Evolutionary conservation across 768 basidiomycete species (phyloP).

Genomic region (Daedalea quercina): DNA sequence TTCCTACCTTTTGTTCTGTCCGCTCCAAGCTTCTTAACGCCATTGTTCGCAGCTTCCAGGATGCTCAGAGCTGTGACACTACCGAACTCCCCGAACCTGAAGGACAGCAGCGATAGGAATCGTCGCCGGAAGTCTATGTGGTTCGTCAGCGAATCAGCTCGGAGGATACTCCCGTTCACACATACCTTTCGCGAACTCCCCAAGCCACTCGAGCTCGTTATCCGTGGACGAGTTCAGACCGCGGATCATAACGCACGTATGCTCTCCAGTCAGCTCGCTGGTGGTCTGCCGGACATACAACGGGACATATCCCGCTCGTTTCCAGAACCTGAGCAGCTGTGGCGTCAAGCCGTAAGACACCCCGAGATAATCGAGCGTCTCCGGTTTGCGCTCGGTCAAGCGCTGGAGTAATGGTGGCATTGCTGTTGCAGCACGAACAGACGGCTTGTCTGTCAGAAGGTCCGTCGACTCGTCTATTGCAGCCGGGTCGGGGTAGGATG

Average conservation of each 20-base stretch:
- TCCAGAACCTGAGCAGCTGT: constrained; percentile 91
- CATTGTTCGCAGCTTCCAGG: constrained; percentile 74
- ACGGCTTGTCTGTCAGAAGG: constrained; percentile 74
- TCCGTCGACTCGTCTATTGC: constrained; percentile 40
- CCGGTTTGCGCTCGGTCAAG: constrained; percentile 84
- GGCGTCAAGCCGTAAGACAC: constrained; percentile 94
- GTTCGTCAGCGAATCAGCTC: background rate
- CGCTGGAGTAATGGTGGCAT: constrained; percentile 95
- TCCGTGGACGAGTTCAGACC: constrained; percentile 65
- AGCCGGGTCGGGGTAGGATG: constrained; percentile 53
- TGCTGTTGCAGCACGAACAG: constrained; percentile 59
- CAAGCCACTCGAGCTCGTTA: constrained; percentile 71
- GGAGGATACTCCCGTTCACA: background rate
- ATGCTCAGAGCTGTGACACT: constrained; percentile 83
- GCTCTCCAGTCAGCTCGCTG: constrained; percentile 94
- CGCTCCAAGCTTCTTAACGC: constrained; percentile 40
- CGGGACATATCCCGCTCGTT: constrained; percentile 85
- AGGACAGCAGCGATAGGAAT: constrained; percentile 85
- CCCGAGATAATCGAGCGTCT: constrained; percentile 87
- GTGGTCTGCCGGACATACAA: constrained; percentile 90
- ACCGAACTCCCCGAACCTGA: constrained; percentile 91
- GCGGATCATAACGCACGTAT: constrained; percentile 92
- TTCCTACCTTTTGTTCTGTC: constrained; percentile 32
- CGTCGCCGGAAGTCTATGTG: constrained; percentile 81
- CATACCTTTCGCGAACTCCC: constrained; percentile 81